Percentiles rank a stretch among this genome's conserved stretches.
These are phyloP conservation scores for Leishmania martiniquensis DNA, from an alignment of 208 protist species.

Conservation along the genomic window DNA sequence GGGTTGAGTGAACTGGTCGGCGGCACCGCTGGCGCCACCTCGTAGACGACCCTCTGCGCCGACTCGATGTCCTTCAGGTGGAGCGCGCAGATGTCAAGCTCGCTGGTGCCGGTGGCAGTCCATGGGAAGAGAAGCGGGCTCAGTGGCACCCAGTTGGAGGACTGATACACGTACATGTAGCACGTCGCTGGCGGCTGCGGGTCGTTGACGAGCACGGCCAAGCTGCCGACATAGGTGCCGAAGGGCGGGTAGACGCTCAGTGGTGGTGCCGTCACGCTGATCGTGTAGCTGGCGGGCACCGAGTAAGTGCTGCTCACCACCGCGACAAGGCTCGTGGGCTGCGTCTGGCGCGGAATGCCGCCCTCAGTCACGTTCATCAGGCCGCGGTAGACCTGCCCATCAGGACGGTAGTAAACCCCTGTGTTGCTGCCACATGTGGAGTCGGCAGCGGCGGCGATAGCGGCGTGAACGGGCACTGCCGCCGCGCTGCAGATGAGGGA, in stretches of 20 bases:
- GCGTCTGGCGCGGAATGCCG: conserved; percentile 60
- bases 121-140: conserved; percentile 32
- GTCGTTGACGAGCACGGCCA: conserved; percentile 46
- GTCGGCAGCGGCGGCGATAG: neutral
- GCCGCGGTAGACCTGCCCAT: conserved; percentile 72
- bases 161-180: conserved; percentile 53
- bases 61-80: conserved; percentile 51
- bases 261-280: conserved; percentile 34
- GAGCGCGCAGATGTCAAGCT: conserved; percentile 34
- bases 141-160: conserved; percentile 18
- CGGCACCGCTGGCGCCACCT: conserved; percentile 34
- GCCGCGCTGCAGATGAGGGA: conserved; percentile 7
- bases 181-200: conserved; percentile 34
- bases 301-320: conserved; percentile 43
- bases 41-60: conserved; percentile 31
- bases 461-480: neutral
- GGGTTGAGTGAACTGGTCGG: conserved; percentile 34
- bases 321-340: conserved; percentile 50
- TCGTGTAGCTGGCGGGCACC: conserved; percentile 36
- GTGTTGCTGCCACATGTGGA: conserved; percentile 25
- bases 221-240: conserved; percentile 62
- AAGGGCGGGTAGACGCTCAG: conserved; percentile 53
- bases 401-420: conserved; percentile 51
- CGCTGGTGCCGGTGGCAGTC: conserved; percentile 30
- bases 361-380: conserved; percentile 46